phyloP scores from a whole-genome alignment of 176 grass and related monocot species.

The Rhynchospora pubera region DNA sequence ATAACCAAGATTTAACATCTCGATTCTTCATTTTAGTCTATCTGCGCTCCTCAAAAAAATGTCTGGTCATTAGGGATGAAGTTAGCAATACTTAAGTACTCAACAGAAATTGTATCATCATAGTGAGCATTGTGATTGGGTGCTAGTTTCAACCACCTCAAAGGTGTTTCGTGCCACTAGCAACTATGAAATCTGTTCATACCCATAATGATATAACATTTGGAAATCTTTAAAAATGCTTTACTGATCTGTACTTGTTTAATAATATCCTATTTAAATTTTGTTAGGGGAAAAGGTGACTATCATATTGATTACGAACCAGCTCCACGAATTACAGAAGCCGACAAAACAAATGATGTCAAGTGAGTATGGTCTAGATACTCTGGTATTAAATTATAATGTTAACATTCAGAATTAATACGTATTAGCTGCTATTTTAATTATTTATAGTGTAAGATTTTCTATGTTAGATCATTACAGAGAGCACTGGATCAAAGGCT shows the following conservation, averaged over 20 bases:
- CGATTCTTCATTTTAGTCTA: too few relatives aligned
- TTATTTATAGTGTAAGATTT: constrained; percentile 12
- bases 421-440: neutral
- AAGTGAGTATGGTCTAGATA: constrained; percentile 44
- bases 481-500: constrained; percentile 85
- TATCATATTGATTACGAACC: constrained; percentile 91
- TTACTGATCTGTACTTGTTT: neutral
- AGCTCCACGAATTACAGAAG: constrained; percentile 85
- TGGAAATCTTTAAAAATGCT: neutral
- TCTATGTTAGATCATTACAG: constrained; percentile 57
- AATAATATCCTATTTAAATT: neutral
- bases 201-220: neutral
- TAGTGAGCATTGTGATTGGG: neutral
- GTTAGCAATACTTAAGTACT: neutral
- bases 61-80: too few relatives aligned
- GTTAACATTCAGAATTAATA: neutral
- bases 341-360: constrained; percentile 82
- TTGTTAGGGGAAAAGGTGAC: constrained; percentile 72
- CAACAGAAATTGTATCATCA: neutral
- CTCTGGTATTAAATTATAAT: neutral
- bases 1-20: too few relatives aligned
- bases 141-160: neutral
- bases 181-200: neutral
- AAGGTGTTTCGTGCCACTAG: neutral
- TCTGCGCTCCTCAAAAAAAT: too few relatives aligned